Base-by-base conservation (phyloP, 441 rosid genomes). In the Manihot esculenta region DNA sequence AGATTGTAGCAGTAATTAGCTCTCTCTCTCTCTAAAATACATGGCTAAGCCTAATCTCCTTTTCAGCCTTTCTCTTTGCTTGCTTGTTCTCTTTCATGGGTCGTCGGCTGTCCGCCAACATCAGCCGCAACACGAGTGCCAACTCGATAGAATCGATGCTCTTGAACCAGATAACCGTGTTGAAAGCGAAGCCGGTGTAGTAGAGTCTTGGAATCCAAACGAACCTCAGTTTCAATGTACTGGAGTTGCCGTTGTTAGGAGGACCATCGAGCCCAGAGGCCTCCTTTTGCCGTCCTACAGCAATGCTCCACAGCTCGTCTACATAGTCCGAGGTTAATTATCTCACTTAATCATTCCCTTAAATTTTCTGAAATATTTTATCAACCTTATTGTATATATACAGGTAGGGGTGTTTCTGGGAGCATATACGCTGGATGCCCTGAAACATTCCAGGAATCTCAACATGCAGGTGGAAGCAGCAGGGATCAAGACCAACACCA, bases 401-500 rank as follows among this genome's bases (percentile, higher is more conserved):
- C 79, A 88, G 97, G 97, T 30, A 69, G 30, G 50, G 94, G 97
- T 45, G 24, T 85, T 21, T 44, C 68, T 4, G 91, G 93, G 21
- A 65, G 68, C 10, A 69, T 84, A 30, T 56, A 88, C 42, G 81
- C 97, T 10, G 97, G 94, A 35, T 94, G 93, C 60, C 88, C 97
- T 1, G 92, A 84, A 76, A 90, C 97, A 21, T 90, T 58, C 85
- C 89, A 86, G 79, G 87, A 87, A 51, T 82, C 93, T 7, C 41
- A 35, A 5, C 41, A 35, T 2, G 7, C 41, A 2, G 41, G 41
- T 35, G 41, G 41, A 35, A 35, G 84, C 18, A 72, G 81, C 12
- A 72, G 76, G 42, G 79, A 69, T 74, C 82, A 72, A 57, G 97
- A 94, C 69, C 86, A 78, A 78, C 90, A 92, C 86, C 93, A 92